Base-by-base conservation (phyloP, 2,329 filamentous ascomycete genomes). In the Chaetomium strumarium region DNA sequence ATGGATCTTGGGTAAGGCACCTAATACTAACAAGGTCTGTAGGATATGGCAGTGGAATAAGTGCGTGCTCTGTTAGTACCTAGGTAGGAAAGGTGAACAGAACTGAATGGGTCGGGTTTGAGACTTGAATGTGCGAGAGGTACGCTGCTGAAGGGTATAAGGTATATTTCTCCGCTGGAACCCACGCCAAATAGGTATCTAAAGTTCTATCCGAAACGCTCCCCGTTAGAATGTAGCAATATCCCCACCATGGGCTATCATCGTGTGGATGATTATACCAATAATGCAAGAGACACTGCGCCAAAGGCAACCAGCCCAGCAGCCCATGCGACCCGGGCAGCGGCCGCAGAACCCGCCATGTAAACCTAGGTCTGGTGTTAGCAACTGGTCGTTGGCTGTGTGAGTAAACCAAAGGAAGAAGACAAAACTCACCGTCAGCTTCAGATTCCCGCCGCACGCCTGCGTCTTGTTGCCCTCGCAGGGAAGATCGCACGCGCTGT, bases 401-500 rank as follows among this genome's bases (percentile, higher is more conserved):
- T 29, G 14, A 20, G 38, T n/a, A n/a, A n/a, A n/a, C n/a, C 11
- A 37, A 6, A 19, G 8, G 17, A 19, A 11, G 36, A 41, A 34
- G 19, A 12, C 3, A 38, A 38, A 13, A 56, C 60, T 64, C 59
- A 80, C 68, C 34, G 68, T 74, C 42, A 81, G 55, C 58, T 71
- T 75, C 53, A 81, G 61, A 6, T 68, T 60, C 1, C 80, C 81
- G 16, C 81, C 81, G 55, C 81, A 85, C 2, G 75, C 68, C 45
- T 77, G 70, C 1, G 66, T 69, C 14, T 66, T 65, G 62, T 80
- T 75, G 2, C 79, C 81, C 42, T 76, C 72, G 58, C 81, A 84
- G 0, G 76, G 66, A 31, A 75, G 70, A 52, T 75, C 66, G 65
- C 81, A 84, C 2, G 67, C 66, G 16, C 58, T 59, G 19, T 81